Conservation (phyloP, 805 yeast genomes). For the Candida sakaeoensis region DNA sequence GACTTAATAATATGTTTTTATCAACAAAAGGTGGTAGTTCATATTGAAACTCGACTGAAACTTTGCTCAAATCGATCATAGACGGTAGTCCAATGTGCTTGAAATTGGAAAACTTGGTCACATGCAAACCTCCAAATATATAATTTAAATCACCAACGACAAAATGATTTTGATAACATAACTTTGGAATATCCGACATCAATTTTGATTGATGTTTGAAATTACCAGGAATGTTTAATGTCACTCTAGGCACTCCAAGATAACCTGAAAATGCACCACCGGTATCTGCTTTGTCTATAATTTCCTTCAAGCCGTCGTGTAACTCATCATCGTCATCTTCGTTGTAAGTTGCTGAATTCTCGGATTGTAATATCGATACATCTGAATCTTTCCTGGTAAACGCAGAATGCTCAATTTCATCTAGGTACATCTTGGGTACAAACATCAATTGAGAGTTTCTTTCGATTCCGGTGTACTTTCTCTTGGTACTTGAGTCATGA, state of each 20-base stretch:
- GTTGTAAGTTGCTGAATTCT: conserved; percentile 1
- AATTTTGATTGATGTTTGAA: conserved; percentile 8
- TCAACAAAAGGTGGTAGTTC: conserved; percentile 39
- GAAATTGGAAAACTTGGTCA: conserved; percentile 16
- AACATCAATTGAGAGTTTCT: conserved; percentile 15
- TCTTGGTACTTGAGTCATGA: conserved; percentile 13
- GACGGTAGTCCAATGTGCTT: conserved; percentile 30
- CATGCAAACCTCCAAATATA: conserved; percentile 36
- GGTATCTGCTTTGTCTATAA: conserved; percentile 9
- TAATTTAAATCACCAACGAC: conserved; percentile 28
- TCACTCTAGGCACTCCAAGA: conserved; percentile 21
- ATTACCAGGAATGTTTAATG: conserved; percentile 19
- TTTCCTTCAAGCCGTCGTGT: conserved; percentile 3
- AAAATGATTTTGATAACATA: conserved; percentile 31
- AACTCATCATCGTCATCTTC: conserved; percentile 5
- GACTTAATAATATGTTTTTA: conserved; percentile 35
- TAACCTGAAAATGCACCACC: conserved; percentile 25
- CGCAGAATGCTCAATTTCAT: conserved; percentile 16
- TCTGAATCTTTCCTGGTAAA: conserved; percentile 9
- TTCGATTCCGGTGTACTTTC: conserved; percentile 10
- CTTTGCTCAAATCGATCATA: conserved; percentile 22
- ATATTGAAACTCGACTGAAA: conserved; percentile 36
- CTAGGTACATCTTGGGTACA: conserved; percentile 22
- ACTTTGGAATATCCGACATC: conserved; percentile 18
- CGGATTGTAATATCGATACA: neutral